Evolutionary conservation across 139 green algal species (phyloP), one percentile per base, ranked within the genome.

Genomic region (Desmodesmus armatus): DNA sequence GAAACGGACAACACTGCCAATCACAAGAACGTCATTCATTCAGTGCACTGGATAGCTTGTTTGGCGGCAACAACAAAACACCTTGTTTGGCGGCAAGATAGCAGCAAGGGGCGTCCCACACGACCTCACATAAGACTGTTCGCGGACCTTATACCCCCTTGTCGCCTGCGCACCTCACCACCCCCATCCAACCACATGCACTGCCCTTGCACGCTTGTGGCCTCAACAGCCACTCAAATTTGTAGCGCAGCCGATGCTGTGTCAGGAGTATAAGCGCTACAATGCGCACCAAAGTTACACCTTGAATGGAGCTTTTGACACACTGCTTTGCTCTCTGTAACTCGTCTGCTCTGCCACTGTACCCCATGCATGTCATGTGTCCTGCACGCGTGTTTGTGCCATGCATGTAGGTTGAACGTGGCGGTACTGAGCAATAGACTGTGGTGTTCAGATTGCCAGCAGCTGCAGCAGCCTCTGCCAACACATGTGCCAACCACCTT

Each of bases 401-500:
- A 0, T 41, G 21, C 21, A 21, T 31, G 35, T 67, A 80, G 85
- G 60, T 23, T 96, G 55, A 89, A 94, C 23, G 29, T 72, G 17
- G 74, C 92, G 25, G 91, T 94, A 3, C 55, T 96, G 17, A 87
- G 87, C 17, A 91, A 92, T 17, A 79, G 83, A 35, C 78, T 96
- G 29, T 96, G 93, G 93, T 75, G 91, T 23, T 2, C 70, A 0
- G 79, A 78, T 0, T 96, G 93, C 83, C 89, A 94, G 74, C 79
- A 84, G 43, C 60, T 88, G 40, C 37, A 78, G 41, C 82, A 66
- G 15, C 41, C 70, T n/a, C 53, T 88, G 29, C 81, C 86, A 39
- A 70, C 13, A 53, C 66, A 66, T 43, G 82, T 90, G 63, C 78
- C 80, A 6, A 23, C n/a, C 25, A 72, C 35, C 2, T 86, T 86